phyloP scores from a whole-genome alignment of 139 green algal genomes.

The Pseudopediastrum boryanum region DNA sequence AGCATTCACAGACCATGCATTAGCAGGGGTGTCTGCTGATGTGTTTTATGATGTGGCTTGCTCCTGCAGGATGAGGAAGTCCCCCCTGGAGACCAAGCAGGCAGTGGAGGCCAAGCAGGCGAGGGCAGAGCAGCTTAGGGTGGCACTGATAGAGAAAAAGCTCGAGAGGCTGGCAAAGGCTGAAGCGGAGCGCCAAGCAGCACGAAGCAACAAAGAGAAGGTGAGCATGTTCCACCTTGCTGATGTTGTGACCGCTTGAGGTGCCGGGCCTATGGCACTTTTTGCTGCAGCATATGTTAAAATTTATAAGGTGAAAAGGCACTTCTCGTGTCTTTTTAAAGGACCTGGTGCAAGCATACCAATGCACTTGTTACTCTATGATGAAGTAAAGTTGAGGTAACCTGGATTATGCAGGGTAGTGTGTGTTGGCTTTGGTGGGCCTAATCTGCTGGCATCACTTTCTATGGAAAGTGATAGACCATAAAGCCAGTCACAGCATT shows the following conservation, averaged over 20 bases:
- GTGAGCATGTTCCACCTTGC: not conserved
- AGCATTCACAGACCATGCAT: not conserved
- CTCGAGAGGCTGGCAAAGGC: constrained; percentile 39
- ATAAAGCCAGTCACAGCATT: too few species aligned
- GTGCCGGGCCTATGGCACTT: not conserved
- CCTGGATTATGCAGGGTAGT: too few species aligned
- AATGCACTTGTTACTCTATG: too few species aligned
- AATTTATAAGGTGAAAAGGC: not conserved
- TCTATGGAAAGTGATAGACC: too few species aligned
- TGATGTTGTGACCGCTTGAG: not conserved
- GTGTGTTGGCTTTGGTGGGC: too few species aligned
- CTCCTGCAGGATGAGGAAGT: constrained; percentile 22
- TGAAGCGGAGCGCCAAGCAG: constrained; percentile 39
- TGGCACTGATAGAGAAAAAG: constrained; percentile 48
- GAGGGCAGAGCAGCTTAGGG: constrained; percentile 49
- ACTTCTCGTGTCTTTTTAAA: not conserved
- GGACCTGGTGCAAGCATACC: not conserved
- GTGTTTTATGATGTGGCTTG: not conserved
- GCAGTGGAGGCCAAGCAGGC: constrained; percentile 54
- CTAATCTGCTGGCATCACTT: too few species aligned
- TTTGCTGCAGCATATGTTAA: not conserved
- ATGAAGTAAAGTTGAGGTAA: too few species aligned
- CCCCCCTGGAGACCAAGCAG: constrained; percentile 33
- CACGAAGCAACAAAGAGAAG: constrained; percentile 30
- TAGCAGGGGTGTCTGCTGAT: not conserved